Evolutionary conservation across 2,329 filamentous ascomycete genomes (phyloP), one percentile per base, ranked within the genome.

Genomic region (Botrytis tulipae): DNA sequence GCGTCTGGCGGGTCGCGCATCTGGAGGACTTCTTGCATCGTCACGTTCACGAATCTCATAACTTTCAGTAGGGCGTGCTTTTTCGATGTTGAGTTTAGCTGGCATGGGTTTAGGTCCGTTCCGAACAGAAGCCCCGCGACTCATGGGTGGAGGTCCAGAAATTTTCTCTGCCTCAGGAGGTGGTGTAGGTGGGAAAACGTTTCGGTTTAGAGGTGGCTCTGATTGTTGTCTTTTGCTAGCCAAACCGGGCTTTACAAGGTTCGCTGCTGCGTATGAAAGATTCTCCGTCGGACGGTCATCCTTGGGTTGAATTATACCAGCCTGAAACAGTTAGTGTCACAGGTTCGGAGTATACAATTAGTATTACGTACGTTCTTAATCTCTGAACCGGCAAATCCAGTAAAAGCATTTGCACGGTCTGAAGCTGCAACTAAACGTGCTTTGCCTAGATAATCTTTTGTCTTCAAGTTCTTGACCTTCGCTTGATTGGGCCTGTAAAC

Each of bases 401-500:
- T 95, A 79, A 93, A 96, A 40, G 90, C 92, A 82, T 95, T 95
- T 76, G 88, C 85, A 72, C 91, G 88, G 79, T 97, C 94, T 1
- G 93, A 93, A 40, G 95, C 93, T 37, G 96, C 96, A 14, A 99
- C 93, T 48, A 99, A 86, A 74, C 94, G 90, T n/a, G 96, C 94
- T 83, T 98, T 98, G 75, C 96, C 96, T 5, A 99, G 90, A 80
- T 99, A 99, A 81, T 99, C 95, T 82, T 98, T 98, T 35, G 94
- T 93, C 86, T 98, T 97, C 79, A 99, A 86, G 80, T 99, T 99
- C 84, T 97, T 97, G 77, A 99, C 96, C 83, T 99, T 99, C 76
- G 96, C 95, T 80, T 97, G 95, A 81, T 98, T 98, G 35, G 96
- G 96, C 74, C 96, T 88, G 83, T 98, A 99, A 25, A 99, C 89